A percentile compares a stretch with the other conserved stretches of the same genome.
These are phyloP conservation scores for Saprolegnia parasitica DNA, from an alignment of 352 stramenopile species.

Conservation along the genomic window DNA sequence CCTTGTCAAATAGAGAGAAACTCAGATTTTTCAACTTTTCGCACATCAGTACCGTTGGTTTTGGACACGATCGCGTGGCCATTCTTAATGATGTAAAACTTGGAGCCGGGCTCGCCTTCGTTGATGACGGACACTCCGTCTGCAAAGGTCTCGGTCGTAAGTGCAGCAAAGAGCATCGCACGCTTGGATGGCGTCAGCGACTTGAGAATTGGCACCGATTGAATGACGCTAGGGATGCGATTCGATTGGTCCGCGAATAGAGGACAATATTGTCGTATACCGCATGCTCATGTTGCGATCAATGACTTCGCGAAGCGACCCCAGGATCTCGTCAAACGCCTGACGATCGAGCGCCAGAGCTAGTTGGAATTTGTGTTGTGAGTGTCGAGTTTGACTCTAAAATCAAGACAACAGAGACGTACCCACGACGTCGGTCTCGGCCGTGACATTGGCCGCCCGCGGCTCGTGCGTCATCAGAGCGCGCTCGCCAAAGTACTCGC, in stretches of 20 bases:
- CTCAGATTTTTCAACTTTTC: neutral
- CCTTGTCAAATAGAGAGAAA: slow-evolving; percentile 29
- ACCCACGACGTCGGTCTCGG: slow-evolving; percentile 51
- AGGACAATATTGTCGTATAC: neutral
- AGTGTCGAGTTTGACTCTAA: neutral
- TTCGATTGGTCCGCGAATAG: neutral
- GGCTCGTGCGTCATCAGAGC: slow-evolving; percentile 87
- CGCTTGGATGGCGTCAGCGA: slow-evolving; percentile 53
- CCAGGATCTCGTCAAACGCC: slow-evolving; percentile 91
- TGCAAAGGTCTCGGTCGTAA: slow-evolving; percentile 46
- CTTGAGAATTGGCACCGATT: slow-evolving; percentile 68
- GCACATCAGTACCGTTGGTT: slow-evolving; percentile 35
- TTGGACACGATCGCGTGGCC: slow-evolving; percentile 55
- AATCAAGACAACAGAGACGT: neutral
- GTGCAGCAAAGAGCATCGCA: slow-evolving; percentile 54
- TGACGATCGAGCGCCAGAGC: slow-evolving; percentile 87
- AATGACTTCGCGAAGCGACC: slow-evolving; percentile 87
- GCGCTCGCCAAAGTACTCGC: slow-evolving; percentile 92
- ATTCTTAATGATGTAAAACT: slow-evolving; percentile 81
- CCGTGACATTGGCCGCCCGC: slow-evolving; percentile 84
- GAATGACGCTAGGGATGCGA: slow-evolving; percentile 40
- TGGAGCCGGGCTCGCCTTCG: slow-evolving; percentile 61
- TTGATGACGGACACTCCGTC: slow-evolving; percentile 57
- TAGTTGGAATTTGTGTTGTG: neutral
- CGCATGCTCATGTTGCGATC: slow-evolving; percentile 83